phyloP scores from a whole-genome alignment of 2,329 filamentous ascomycete genomes.

The Daldinia sp. region DNA sequence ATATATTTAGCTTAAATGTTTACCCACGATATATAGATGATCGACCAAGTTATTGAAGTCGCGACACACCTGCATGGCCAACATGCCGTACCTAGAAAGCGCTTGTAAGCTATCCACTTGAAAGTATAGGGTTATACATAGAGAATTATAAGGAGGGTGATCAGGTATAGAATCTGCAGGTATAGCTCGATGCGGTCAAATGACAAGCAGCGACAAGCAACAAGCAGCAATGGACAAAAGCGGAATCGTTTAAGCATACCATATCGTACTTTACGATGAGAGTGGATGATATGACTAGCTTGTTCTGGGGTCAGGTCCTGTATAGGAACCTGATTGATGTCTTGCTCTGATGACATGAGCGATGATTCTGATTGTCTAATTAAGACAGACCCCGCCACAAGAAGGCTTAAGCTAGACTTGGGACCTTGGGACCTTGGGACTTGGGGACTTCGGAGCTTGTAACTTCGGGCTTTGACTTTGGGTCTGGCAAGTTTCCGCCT shows the following conservation, averaged over 20 bases:
- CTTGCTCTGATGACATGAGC: slow-evolving; percentile 46
- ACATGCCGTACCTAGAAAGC: slow-evolving; percentile 63
- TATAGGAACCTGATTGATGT: slow-evolving; percentile 53
- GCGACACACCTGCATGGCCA: slow-evolving; percentile 63
- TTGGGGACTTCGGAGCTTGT: neutral
- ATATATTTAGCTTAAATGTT: slow-evolving; percentile 24
- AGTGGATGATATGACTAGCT: slow-evolving; percentile 73
- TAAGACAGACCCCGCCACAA: slow-evolving; percentile 25
- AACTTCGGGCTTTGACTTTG: slow-evolving; percentile 1
- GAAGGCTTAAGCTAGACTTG: slow-evolving; percentile 9
- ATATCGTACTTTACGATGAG: slow-evolving; percentile 73
- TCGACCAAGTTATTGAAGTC: neutral
- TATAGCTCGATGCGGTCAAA: neutral
- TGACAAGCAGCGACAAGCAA: no score
- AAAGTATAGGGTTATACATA: neutral
- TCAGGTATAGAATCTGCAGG: neutral
- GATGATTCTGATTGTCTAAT: slow-evolving; percentile 17
- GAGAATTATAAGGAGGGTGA: neutral
- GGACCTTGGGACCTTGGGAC: neutral
- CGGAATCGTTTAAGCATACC: slow-evolving; percentile 56
- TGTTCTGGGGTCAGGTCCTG: slow-evolving; percentile 70
- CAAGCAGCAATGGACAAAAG: no score
- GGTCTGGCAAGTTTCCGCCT: slow-evolving; percentile 9
- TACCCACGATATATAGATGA: neutral
- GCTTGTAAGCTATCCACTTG: slow-evolving; percentile 31